These are phyloP conservation scores for Phaeosphaeriaceae sp. DNA, from an alignment of 2,329 filamentous ascomycete species.

Conservation along the genomic window DNA sequence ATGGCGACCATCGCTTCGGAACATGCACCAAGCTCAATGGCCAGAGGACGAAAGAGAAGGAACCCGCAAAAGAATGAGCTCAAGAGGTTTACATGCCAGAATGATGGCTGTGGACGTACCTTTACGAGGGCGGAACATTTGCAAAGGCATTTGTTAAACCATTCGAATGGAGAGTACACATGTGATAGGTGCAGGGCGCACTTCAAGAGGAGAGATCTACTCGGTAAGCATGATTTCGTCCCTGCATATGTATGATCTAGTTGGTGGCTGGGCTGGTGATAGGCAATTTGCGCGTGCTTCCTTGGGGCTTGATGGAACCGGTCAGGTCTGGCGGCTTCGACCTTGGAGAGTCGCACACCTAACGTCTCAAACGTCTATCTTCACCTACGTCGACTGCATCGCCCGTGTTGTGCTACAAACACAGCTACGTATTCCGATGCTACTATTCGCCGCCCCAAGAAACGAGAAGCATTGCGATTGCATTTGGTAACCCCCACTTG, in stretches of 20 bases:
- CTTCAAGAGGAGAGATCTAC: constrained; percentile 67
- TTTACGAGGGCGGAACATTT: constrained; percentile 95
- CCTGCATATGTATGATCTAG: constrained; percentile 2
- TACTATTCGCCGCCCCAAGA: too few relatives aligned
- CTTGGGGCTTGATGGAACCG: background rate
- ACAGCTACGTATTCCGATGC: background rate
- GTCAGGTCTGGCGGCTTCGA: background rate
- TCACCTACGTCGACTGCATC: background rate
- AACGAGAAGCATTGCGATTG: background rate
- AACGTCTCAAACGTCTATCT: background rate
- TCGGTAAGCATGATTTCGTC: constrained; percentile 52
- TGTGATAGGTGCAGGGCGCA: constrained; percentile 67
- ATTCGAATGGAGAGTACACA: constrained; percentile 65
- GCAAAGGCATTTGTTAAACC: constrained; percentile 94
- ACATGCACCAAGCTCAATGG: constrained; percentile 33
- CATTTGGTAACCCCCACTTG: constrained; percentile 8
- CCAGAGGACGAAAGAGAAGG: constrained; percentile 73
- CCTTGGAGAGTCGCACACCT: background rate
- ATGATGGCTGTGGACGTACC: constrained; percentile 87
- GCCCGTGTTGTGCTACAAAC: background rate
- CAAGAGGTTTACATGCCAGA: constrained; percentile 73
- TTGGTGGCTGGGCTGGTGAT: background rate
- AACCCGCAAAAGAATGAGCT: constrained; percentile 49
- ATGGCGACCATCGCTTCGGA: constrained; percentile 28
- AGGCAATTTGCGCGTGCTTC: background rate